Conservation (phyloP, 192 early-diverging fungal genomes). For the Pecoramyces ruminantium region DNA sequence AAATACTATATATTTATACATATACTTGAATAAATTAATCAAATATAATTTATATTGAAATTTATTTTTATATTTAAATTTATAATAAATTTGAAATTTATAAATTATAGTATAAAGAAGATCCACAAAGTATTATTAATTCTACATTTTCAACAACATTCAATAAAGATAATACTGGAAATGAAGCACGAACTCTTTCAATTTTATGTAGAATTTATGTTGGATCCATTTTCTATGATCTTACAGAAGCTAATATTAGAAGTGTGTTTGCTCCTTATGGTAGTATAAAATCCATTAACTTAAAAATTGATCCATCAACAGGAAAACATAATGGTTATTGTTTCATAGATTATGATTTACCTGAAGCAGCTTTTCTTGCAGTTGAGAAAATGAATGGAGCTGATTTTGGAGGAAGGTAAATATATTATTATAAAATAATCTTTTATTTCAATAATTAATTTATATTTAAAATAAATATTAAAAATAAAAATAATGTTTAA, state of each 20-base stretch:
- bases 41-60: too few species aligned
- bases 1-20: too few species aligned
- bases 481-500: neutral
- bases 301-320: slow-evolving; percentile 58
- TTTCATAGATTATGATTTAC: slow-evolving; percentile 77
- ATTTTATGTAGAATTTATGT: slow-evolving; percentile 50
- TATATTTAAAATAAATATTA: too few species aligned
- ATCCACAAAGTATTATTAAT: neutral
- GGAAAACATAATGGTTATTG: slow-evolving; percentile 78
- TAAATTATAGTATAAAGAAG: neutral
- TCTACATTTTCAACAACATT: neutral
- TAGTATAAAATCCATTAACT: slow-evolving; percentile 50
- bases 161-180: neutral
- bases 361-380: slow-evolving; percentile 68
- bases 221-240: slow-evolving; percentile 71
- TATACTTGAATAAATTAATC: too few species aligned
- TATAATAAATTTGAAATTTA: too few species aligned
- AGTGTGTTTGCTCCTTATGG: slow-evolving; percentile 66
- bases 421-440: too few species aligned
- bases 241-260: slow-evolving; percentile 62
- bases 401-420: slow-evolving; percentile 58
- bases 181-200: neutral
- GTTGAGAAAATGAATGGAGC: slow-evolving; percentile 64
- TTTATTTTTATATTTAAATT: too few species aligned
- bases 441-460: too few species aligned